phyloP scores from a whole-genome alignment of 1,284 basidiomycete species.

The Tranzscheliella williamsii region DNA sequence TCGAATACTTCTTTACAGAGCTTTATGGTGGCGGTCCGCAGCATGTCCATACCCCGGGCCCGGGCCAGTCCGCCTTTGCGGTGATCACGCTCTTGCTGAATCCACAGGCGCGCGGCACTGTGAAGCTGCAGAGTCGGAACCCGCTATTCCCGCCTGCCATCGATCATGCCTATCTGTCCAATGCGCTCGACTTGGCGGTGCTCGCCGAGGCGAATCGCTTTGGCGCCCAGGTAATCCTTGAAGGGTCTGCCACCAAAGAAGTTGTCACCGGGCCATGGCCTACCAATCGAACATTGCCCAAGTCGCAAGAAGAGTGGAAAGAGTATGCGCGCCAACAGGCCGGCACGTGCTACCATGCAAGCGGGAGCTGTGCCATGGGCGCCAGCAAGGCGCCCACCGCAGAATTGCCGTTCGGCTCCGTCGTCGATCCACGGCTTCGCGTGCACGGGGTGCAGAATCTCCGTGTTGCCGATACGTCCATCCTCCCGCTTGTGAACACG shows the following conservation, averaged over 20 bases:
- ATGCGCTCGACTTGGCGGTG: constrained; percentile 5
- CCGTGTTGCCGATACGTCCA: not conserved
- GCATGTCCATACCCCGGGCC: not conserved
- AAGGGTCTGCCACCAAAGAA: not conserved
- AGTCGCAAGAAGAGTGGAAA: not conserved
- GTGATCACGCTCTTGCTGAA: constrained; percentile 19
- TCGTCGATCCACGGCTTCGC: not conserved
- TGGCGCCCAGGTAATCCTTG: not conserved
- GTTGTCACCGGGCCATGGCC: not conserved
- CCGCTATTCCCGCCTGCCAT: constrained; percentile 62
- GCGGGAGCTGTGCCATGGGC: not conserved
- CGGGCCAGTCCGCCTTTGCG: not conserved
- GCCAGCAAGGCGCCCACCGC: not conserved
- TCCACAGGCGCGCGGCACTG: constrained; percentile 56
- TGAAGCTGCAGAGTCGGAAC: constrained; percentile 59
- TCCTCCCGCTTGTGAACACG: not conserved
- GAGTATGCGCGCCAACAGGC: not conserved
- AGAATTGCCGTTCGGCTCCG: not conserved
- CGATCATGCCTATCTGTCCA: constrained; percentile 45
- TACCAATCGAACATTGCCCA: not conserved
- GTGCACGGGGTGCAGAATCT: not conserved
- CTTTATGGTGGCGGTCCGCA: not conserved
- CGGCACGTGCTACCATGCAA: not conserved
- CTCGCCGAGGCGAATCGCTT: constrained; percentile 8
- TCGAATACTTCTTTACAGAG: constrained; percentile 1